A percentile compares a stretch with the other conserved stretches of the same genome.
phyloP scores from a whole-genome alignment of 108 stramenopile genomes.

The Heterococcus sp. region DNA sequence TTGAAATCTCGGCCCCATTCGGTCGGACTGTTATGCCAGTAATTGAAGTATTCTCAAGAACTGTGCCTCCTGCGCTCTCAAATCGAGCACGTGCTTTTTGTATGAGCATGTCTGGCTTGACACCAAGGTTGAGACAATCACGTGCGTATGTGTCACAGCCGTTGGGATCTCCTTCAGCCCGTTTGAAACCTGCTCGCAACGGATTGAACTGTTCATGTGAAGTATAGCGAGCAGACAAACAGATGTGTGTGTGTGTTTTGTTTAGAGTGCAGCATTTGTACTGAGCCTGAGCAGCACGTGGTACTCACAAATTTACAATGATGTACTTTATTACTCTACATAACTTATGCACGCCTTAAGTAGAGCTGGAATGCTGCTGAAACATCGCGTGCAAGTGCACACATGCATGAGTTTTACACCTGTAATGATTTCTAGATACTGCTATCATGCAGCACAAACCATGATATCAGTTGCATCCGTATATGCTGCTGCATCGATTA shows the following conservation, averaged over 20 bases:
- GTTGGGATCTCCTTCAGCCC: conserved; percentile 15
- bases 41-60: conserved; percentile 65
- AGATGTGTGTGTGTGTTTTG: not conserved
- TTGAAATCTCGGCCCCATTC: conserved; percentile 23
- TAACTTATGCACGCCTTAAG: not conserved
- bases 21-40: conserved; percentile 70
- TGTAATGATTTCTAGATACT: not conserved
- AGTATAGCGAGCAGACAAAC: too few species aligned
- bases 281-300: too few species aligned
- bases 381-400: not conserved
- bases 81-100: conserved; percentile 26
- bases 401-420: not conserved
- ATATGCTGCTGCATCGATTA: not conserved
- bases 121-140: conserved; percentile 26
- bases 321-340: not conserved
- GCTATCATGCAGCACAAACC: not conserved
- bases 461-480: not conserved
- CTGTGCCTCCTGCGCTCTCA: conserved; percentile 59
- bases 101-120: conserved; percentile 37
- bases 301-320: not conserved
- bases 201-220: conserved; percentile 33
- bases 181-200: conserved; percentile 30
- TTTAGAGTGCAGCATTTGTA: too few species aligned
- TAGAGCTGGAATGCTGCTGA: not conserved
- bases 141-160: conserved; percentile 30